phyloP scores from a whole-genome alignment of 805 yeast species.

The Saturnispora besseyi region DNA sequence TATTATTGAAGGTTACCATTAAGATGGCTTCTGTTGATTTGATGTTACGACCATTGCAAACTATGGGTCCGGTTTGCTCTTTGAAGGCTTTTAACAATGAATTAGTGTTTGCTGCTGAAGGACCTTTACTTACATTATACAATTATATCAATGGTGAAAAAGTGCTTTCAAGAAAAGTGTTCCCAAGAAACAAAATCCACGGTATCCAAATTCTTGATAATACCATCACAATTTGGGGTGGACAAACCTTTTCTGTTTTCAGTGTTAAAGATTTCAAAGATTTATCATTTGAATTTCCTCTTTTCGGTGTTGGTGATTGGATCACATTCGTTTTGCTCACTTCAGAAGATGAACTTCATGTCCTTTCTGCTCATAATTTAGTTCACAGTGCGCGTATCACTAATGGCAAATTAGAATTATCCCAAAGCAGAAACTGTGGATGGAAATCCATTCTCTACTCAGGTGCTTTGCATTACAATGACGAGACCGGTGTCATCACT shows the following conservation, averaged over 20 bases:
- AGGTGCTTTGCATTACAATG: constrained; percentile 56
- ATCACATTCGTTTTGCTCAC: constrained; percentile 52
- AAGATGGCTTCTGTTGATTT: background rate
- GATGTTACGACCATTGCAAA: constrained; percentile 19
- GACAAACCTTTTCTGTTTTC: constrained; percentile 50
- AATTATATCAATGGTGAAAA: constrained; percentile 30
- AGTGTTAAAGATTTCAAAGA: constrained; percentile 25
- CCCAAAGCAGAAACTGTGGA: constrained; percentile 35
- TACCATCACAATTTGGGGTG: constrained; percentile 48
- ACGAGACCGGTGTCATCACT: constrained; percentile 29
- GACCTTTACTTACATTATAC: constrained; percentile 54
- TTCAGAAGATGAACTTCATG: constrained; percentile 27
- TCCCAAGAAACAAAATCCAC: constrained; percentile 73
- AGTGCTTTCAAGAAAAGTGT: constrained; percentile 36
- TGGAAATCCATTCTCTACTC: constrained; percentile 84
- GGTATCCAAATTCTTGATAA: constrained; percentile 40
- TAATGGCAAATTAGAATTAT: constrained; percentile 18
- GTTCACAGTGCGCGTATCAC: constrained; percentile 33
- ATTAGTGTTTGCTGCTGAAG: constrained; percentile 55
- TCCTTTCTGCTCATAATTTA: constrained; percentile 76
- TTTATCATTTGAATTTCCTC: constrained; percentile 22
- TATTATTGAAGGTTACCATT: background rate
- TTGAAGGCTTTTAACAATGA: constrained; percentile 34
- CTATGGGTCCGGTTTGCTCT: constrained; percentile 67
- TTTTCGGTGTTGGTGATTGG: constrained; percentile 69